Base-by-base conservation (phyloP, 2,329 filamentous ascomycete species). In the Dactylellina parvicollis region DNA sequence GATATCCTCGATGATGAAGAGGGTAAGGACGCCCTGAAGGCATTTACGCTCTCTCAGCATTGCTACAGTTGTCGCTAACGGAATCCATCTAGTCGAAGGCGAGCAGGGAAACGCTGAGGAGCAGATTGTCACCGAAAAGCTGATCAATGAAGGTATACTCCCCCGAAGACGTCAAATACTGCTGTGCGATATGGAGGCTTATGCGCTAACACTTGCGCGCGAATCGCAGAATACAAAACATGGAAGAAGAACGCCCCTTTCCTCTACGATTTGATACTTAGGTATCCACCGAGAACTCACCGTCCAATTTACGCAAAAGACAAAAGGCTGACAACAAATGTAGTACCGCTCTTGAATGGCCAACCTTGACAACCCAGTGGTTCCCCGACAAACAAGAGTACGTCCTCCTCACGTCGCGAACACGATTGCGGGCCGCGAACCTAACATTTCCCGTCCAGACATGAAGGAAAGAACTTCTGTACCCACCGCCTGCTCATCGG, bases 171-270 rank as follows among this genome's bases (percentile, higher is more conserved):
- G 7, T 26, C 2, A 12, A 24, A 20, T 12, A 24, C 24, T 20
- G 18, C 14, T 18, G 40, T 20, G 9, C 18, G 2, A n/a, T 16
- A 28, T 50, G 18, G 16, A 26, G 36, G 24, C 32, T 16, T 1
- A 5, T 32, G 40, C 34, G 10, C 54, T 44, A 32, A 52, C 32
- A 42, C 12, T 22, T 8, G 12, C 30, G 8, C 38, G 24, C 16
- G n/a, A 50, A 47, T 20, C 38, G 42, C 22, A 92, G 95, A 99
- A 81, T 99, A 99, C 87, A 99, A 99, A 82, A 97, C 94, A 76
- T 99, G 95, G 95, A 99, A 99, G 86, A 99, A 99, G 85, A 99
- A 99, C 82, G 92, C 91, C 76, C 93, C 95, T 2, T 98, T 98
- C 80, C 90, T 99, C 78, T 99, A 99, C 81, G 95, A 99, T 81